Evolutionary conservation across 2,329 filamentous ascomycete species (phyloP).

Genomic region (Aspergillus intermedius): DNA sequence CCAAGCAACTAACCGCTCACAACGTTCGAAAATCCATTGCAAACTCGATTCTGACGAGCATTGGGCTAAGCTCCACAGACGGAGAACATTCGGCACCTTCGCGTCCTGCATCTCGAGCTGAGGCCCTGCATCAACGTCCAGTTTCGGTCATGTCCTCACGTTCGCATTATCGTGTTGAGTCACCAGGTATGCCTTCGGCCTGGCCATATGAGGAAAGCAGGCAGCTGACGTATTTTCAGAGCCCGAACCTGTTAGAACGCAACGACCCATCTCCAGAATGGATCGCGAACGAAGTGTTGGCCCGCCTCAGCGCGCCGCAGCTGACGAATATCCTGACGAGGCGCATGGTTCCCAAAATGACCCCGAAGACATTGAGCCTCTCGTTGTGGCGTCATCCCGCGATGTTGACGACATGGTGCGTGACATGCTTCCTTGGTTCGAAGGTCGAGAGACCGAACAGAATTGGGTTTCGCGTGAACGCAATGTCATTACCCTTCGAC

Average conservation of each 20-base stretch:
- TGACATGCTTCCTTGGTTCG: slow-evolving; percentile 74
- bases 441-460: slow-evolving; percentile 80
- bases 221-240: background rate
- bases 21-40: slow-evolving; percentile 84
- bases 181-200: slow-evolving; percentile 3
- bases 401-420: slow-evolving; percentile 84
- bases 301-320: background rate
- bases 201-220: background rate
- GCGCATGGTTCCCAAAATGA: slow-evolving; percentile 1
- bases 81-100: slow-evolving; percentile 17
- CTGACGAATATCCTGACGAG: background rate
- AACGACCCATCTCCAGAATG: background rate
- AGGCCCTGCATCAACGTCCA: slow-evolving; percentile 20
- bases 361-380: slow-evolving; percentile 64
- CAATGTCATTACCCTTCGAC: slow-evolving; percentile 66
- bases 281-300: background rate
- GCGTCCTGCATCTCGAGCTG: slow-evolving; percentile 11
- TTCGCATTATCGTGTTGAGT: slow-evolving; percentile 16
- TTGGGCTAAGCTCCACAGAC: slow-evolving; percentile 47
- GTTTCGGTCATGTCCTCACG: slow-evolving; percentile 26
- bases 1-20: slow-evolving; percentile 74
- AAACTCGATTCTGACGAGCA: slow-evolving; percentile 68
- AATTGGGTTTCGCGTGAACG: slow-evolving; percentile 90
- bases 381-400: slow-evolving; percentile 74
- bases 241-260: background rate